Evolutionary conservation across 805 yeast genomes (phyloP), one percentile per base, ranked within the genome.

Genomic region (Jamesozyma lodderae): DNA sequence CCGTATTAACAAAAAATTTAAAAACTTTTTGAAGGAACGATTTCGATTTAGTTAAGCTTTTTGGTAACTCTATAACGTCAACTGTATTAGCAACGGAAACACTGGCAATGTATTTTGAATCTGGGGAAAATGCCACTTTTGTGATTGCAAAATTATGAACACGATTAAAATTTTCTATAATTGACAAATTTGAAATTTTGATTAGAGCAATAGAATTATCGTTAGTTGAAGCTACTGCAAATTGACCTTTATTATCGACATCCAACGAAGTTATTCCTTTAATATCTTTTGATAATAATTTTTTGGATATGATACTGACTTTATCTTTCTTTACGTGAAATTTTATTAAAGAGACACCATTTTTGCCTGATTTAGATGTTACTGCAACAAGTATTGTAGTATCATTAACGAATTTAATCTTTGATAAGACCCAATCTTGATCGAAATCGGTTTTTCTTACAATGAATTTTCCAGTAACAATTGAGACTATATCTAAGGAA

Each of bases 101-200:
- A 17, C 85, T 72, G 3, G 85, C 90, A 35, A 85, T 60, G 39
- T 68, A 69, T 36, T 72, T 62, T 6, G 88, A 86, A 53, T 75
- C 69, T 11, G 82, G 79, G 4, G 86, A 78, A 42, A 85, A 78
- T 2, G 75, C 64, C 8, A 84, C 75, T 31, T 73, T 70, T 0
- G 96, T 86, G 37, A 86, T 77, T 19, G 94, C 86, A 57, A 83
- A 83, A 7, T 70, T 65, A 56, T 87, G 96, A 38, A 82, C 77
- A 43, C 80, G 73, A 31, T 70, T 70, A 39, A 76, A 63, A 6
- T 67, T 62, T 41, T 70, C 74, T 19, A 75, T 49, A 10, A 70
- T 57, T 31, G 70, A 67, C 42, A 87, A 70, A 43, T 69, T 74
- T 2, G 67, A 62, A 13, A 72, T 55, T 29, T 71, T 69, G 10